Conservation (phyloP, 2,329 filamentous ascomycete genomes). For the Exophiala aquamarina region DNA sequence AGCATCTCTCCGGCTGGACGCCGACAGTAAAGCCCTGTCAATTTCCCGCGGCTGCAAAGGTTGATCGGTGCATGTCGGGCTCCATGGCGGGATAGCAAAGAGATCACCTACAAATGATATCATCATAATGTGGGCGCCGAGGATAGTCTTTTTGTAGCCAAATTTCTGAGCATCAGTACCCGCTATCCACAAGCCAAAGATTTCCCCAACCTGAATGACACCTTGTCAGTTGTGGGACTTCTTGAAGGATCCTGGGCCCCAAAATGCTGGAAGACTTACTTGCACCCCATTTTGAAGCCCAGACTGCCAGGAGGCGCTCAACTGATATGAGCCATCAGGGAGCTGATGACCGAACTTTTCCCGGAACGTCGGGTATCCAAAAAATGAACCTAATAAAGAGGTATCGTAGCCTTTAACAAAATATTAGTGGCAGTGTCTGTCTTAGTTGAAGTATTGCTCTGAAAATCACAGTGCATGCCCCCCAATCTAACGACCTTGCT, state of each 20-base stretch:
- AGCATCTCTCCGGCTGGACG: too few species aligned
- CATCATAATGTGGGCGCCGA: neutral
- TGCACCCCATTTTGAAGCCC: constrained; percentile 1
- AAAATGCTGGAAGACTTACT: too few species aligned
- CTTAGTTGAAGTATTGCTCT: too few species aligned
- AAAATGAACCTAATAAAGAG: neutral
- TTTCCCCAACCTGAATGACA: neutral
- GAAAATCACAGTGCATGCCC: too few species aligned
- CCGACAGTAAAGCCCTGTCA: too few species aligned
- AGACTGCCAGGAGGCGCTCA: neutral
- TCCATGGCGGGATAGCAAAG: too few species aligned
- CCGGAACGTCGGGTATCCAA: constrained; percentile 1
- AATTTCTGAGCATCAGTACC: neutral
- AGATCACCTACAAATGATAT: neutral
- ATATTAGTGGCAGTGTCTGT: too few species aligned
- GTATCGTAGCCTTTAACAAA: neutral
- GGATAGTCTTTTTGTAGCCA: neutral
- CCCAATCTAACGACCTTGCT: too few species aligned
- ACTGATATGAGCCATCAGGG: neutral
- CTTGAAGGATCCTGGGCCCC: neutral
- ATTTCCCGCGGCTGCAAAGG: too few species aligned
- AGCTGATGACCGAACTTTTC: neutral
- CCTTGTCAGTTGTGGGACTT: neutral
- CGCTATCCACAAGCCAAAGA: neutral
- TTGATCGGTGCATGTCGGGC: too few species aligned